Percentiles rank a stretch among this genome's conserved stretches.
Evolutionary conservation across 306 rosid species (phyloP).

Genomic region (Prunus armeniaca): DNA sequence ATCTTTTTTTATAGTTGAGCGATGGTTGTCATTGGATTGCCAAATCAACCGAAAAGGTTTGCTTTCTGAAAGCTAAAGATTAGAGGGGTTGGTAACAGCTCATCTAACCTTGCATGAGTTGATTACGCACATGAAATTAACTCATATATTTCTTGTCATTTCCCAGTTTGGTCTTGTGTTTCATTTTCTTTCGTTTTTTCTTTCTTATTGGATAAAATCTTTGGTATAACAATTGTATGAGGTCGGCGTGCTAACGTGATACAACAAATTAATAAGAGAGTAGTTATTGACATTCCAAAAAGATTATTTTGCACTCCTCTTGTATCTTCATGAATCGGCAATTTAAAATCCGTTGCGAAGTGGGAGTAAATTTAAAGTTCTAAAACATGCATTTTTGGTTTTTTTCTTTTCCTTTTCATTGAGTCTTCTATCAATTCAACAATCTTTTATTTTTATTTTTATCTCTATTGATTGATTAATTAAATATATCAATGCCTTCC

Average conservation of each 20-base stretch:
- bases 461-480: background rate
- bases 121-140: background rate
- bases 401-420: too few species aligned
- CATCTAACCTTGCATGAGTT: background rate
- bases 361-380: background rate
- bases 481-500: too few species aligned
- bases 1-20: constrained; percentile 18
- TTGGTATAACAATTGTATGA: too few species aligned
- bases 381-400: background rate
- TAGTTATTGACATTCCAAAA: too few species aligned
- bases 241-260: too few species aligned
- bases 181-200: too few species aligned
- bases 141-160: background rate
- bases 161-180: too few species aligned
- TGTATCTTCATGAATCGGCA: too few species aligned
- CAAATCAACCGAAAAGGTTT: background rate
- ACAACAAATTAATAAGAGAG: too few species aligned
- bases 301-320: too few species aligned
- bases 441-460: background rate
- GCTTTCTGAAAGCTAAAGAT: constrained; percentile 10
- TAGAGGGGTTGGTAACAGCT: background rate
- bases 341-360: background rate
- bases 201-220: too few species aligned
- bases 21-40: constrained; percentile 16
- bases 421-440: background rate